phyloP scores from a whole-genome alignment of 2,329 filamentous ascomycete genomes.

The Nothophaeocryptopus gaeumannii region DNA sequence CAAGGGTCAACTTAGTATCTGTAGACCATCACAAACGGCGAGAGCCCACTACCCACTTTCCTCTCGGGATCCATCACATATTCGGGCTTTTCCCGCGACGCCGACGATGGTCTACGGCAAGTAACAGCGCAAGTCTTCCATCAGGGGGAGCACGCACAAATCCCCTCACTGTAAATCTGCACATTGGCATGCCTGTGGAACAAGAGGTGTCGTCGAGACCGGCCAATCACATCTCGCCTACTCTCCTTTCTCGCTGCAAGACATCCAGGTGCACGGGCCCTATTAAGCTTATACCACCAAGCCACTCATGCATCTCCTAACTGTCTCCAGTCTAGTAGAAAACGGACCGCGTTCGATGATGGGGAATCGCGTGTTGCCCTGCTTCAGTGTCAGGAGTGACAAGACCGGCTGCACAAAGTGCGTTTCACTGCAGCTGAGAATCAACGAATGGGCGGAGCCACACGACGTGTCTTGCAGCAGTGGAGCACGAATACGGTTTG shows the following conservation, averaged over 20 bases:
- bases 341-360: constrained; percentile 20
- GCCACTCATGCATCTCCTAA: background rate
- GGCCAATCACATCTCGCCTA: background rate
- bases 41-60: too few relatives aligned
- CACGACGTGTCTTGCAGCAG: background rate
- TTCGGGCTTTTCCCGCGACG: too few relatives aligned
- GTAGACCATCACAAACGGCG: too few relatives aligned
- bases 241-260: background rate
- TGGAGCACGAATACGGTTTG: background rate
- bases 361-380: constrained; percentile 20
- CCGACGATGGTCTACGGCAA: too few relatives aligned
- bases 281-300: background rate
- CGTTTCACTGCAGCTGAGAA: constrained; percentile 8
- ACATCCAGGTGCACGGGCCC: constrained; percentile 1
- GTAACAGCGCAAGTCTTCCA: too few relatives aligned
- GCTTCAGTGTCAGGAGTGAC: constrained; percentile 19
- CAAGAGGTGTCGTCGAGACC: constrained; percentile 1
- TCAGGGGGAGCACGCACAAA: too few relatives aligned
- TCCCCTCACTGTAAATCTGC: too few relatives aligned
- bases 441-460: constrained; percentile 8
- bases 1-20: too few relatives aligned
- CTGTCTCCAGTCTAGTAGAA: constrained; percentile 16
- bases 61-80: too few relatives aligned
- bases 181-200: background rate
- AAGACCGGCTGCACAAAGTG: constrained; percentile 6